Percentiles rank a stretch among this genome's conserved stretches.
Evolutionary conservation across 1,284 basidiomycete species (phyloP).

Genomic region (Puccinia triticina): DNA sequence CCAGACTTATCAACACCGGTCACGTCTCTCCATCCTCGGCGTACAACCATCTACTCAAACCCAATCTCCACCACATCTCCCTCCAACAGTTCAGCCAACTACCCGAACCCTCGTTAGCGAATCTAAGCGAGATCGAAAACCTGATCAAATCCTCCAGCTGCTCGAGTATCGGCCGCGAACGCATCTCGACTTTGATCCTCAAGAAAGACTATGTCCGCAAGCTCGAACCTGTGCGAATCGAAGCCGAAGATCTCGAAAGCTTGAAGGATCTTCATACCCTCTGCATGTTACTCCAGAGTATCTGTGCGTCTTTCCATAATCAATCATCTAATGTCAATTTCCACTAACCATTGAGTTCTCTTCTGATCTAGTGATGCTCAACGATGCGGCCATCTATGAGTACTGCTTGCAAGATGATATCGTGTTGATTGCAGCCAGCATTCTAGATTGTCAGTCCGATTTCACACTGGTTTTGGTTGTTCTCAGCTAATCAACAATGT

Average conservation of each 20-base stretch:
- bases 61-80: constrained; percentile 19
- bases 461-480: constrained; percentile 30
- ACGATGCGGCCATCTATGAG: constrained; percentile 93
- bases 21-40: constrained; percentile 21
- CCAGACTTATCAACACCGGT: background rate
- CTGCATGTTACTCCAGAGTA: constrained; percentile 90
- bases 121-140: constrained; percentile 59
- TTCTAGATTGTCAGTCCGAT: constrained; percentile 83
- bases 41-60: constrained; percentile 18
- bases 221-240: constrained; percentile 78
- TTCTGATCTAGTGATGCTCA: constrained; percentile 76
- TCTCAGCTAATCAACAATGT: constrained; percentile 45
- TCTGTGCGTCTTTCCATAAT: constrained; percentile 79
- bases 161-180: constrained; percentile 72
- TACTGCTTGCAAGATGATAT: constrained; percentile 90
- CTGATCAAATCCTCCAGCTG: constrained; percentile 62
- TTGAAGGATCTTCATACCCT: constrained; percentile 84
- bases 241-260: constrained; percentile 89
- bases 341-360: background rate
- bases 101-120: constrained; percentile 60
- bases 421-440: constrained; percentile 88
- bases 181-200: constrained; percentile 76
- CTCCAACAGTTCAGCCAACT: constrained; percentile 53
- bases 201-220: constrained; percentile 81
- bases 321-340: background rate